These are phyloP conservation scores for Phascolomyces articulosus DNA, from an alignment of 371 early-diverging fungal genomes.

Conservation along the genomic window DNA sequence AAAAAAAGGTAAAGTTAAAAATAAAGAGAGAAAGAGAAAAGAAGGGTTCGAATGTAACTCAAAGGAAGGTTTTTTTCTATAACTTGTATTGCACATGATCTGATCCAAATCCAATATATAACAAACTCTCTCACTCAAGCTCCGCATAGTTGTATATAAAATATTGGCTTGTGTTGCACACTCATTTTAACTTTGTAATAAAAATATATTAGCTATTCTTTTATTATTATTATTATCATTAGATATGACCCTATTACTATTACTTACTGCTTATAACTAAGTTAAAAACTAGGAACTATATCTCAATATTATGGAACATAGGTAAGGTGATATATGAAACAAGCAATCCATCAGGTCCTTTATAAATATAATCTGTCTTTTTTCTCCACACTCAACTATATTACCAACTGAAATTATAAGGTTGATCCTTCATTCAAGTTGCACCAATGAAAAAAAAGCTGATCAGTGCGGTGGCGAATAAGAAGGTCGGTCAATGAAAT, in stretches of 20 bases:
- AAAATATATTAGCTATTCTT: too few relatives aligned
- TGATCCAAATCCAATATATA: constrained; percentile 1
- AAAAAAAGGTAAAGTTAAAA: constrained; percentile 9
- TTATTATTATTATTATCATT: too few relatives aligned
- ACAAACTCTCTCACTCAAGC: constrained; percentile 1
- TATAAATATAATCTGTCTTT: too few relatives aligned
- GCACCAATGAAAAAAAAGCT: not conserved
- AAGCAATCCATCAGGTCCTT: too few relatives aligned
- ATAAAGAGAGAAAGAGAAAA: constrained; percentile 5
- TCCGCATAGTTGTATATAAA: not conserved
- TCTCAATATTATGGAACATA: too few relatives aligned
- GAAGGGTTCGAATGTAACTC: not conserved
- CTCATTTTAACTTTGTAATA: too few relatives aligned
- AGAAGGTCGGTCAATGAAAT: not conserved
- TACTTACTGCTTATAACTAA: too few relatives aligned
- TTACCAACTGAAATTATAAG: not conserved
- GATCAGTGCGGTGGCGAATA: not conserved
- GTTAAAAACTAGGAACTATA: too few relatives aligned
- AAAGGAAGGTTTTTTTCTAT: too few relatives aligned
- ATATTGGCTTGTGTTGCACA: not conserved
- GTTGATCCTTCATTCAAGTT: constrained; percentile 1
- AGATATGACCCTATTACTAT: too few relatives aligned
- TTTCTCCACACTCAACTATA: too few relatives aligned
- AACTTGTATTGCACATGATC: constrained; percentile 5
- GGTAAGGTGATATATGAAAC: too few relatives aligned